Percentiles rank a stretch among this genome's conserved stretches.
These are phyloP conservation scores for Retiboletus fuscus DNA, from an alignment of 1,284 basidiomycete species.

Conservation along the genomic window DNA sequence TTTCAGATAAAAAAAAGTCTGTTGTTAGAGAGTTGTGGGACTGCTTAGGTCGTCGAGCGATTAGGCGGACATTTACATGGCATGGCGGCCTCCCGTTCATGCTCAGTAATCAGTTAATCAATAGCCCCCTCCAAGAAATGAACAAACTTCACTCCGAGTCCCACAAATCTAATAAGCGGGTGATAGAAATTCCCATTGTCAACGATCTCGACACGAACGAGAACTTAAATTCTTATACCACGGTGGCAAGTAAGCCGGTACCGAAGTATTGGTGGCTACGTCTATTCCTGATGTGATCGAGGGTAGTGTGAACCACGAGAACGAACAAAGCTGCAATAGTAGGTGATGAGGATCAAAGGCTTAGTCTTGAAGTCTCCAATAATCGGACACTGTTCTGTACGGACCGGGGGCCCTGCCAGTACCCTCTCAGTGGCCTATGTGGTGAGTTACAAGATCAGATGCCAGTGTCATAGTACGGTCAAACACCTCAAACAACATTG, in stretches of 20 bases:
- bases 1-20: not conserved
- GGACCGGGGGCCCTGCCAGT: not conserved
- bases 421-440: not conserved
- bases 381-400: not conserved
- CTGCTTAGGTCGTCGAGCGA: not conserved
- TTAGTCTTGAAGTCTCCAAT: not conserved
- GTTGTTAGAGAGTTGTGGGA: constrained; percentile 5
- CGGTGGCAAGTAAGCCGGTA: not conserved
- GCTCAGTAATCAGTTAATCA: not conserved
- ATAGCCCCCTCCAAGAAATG: not conserved
- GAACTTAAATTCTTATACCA: not conserved
- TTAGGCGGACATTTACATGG: not conserved
- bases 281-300: not conserved
- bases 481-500: not conserved
- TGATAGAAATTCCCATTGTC: not conserved
- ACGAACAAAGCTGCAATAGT: not conserved
- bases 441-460: not conserved
- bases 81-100: constrained; percentile 3
- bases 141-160: not conserved
- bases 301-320: not conserved
- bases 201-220: not conserved
- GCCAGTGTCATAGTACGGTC: not conserved
- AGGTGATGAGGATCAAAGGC: too few species aligned
- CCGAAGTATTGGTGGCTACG: not conserved
- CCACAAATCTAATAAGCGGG: not conserved